phyloP scores from a whole-genome alignment of 495 filamentous ascomycete species.

The Niebla homalea region DNA sequence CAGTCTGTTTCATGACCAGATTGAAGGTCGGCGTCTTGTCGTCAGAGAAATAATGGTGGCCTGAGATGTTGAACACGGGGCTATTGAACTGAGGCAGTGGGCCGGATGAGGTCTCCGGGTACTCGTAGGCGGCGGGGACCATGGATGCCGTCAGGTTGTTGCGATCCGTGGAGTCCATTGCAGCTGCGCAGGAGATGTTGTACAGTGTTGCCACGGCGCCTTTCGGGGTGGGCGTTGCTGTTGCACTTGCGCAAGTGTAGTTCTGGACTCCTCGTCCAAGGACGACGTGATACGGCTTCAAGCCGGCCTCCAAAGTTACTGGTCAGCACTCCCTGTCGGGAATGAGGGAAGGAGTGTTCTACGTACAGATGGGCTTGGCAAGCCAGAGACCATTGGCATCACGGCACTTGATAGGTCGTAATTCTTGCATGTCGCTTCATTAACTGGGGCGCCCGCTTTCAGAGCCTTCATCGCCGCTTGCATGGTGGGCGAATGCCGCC shows the following conservation, averaged over 20 bases:
- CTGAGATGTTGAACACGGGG: conserved; percentile 47
- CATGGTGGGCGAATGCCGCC: not conserved
- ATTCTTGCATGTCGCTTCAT: too few species aligned
- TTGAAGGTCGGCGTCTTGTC: conserved; percentile 66
- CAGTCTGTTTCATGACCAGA: conserved; percentile 35
- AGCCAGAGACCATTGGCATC: too few species aligned
- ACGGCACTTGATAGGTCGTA: too few species aligned
- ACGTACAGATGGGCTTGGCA: too few species aligned
- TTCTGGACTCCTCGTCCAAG: conserved; percentile 84
- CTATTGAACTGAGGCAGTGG: conserved; percentile 22
- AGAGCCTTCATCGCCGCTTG: not conserved
- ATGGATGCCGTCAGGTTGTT: conserved; percentile 42
- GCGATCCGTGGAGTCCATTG: conserved; percentile 31
- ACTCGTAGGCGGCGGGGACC: conserved; percentile 35
- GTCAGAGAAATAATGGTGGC: conserved; percentile 67
- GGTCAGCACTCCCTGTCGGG: too few species aligned
- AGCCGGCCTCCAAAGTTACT: not conserved
- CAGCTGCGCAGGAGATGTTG: conserved; percentile 69
- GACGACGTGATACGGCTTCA: conserved; percentile 54
- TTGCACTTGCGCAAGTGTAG: conserved; percentile 64
- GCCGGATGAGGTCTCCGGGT: conserved; percentile 22
- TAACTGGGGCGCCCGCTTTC: not conserved
- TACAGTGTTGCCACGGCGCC: conserved; percentile 81
- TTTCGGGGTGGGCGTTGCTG: conserved; percentile 40
- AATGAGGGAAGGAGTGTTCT: too few species aligned